Evolutionary conservation across 306 rosid species (phyloP), one percentile per base, ranked within the genome.

Genomic region (Prosopis cineraria): DNA sequence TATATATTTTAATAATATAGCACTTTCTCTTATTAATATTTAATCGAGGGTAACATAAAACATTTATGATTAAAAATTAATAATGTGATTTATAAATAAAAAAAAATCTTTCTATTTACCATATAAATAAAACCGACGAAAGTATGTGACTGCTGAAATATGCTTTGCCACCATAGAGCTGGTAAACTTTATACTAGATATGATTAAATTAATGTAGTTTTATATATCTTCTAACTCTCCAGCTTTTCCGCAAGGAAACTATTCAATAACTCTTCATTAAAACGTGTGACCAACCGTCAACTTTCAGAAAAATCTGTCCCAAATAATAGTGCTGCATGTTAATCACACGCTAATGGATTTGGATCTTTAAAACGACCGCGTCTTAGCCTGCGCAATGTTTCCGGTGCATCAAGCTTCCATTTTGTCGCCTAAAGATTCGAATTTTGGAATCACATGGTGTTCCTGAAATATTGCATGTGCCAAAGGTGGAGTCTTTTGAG

Each of bases 301-400:
- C 30, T 53, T 53, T 22, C 60, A 20, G 24, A 14, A 22, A 24
- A 52, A 22, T 1, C 29, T 22, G 14, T 55, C 31, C 3, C 24
- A 50, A 43, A 50, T 50, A 55, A 55, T 11, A 55, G 31, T 22
- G 62, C 31, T 48, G 55, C 22, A 48, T 19, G 6, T 48, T 19
- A 48, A n/a, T 10, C 62, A 22, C 62, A 10, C 16, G 27, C 59
- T 52, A 4, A 8, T 29, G 47, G 74, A 82, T 60, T 76, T 52
- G 45, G 81, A 72, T 82, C 55, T 59, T 11, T 17, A 63, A 36
- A 65, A 36, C 52, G 55, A 25, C 65, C 31, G 67, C 41, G 52
- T 56, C 29, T 52, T 31, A 47, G 64, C 55, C 53, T 72, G 41
- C 52, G 55, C 78, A 82, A 40, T 68, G 74, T 53, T 79, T 77